Percentiles rank a stretch among this genome's conserved stretches.
Evolutionary conservation across 495 filamentous ascomycete genomes (phyloP).

Genomic region (Tetracladium setigerum): DNA sequence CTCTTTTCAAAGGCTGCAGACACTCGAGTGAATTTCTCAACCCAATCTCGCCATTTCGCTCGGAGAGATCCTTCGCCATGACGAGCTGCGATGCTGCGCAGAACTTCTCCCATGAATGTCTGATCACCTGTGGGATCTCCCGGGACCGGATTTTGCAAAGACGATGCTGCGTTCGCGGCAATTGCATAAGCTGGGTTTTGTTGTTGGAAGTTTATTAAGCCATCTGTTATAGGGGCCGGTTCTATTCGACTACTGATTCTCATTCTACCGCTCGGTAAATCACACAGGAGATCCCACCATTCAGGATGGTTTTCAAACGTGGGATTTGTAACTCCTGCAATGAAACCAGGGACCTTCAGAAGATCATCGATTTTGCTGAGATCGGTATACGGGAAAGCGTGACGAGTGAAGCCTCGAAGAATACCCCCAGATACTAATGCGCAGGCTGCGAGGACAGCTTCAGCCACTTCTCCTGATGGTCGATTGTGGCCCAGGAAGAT

Average conservation of each 20-base stretch:
- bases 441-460: constrained; percentile 90
- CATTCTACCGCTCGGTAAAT: constrained; percentile 84
- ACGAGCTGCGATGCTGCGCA: constrained; percentile 72
- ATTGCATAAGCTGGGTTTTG: constrained; percentile 53
- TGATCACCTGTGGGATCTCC: constrained; percentile 79
- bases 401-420: constrained; percentile 90
- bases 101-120: constrained; percentile 80
- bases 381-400: constrained; percentile 98
- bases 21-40: constrained; percentile 82
- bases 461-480: constrained; percentile 88
- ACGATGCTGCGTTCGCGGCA: constrained; percentile 28
- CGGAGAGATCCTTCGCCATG: constrained; percentile 87
- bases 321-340: constrained; percentile 96
- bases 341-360: constrained; percentile 91
- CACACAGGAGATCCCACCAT: constrained; percentile 98
- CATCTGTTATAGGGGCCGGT: constrained; percentile 67
- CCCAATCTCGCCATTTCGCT: constrained; percentile 84
- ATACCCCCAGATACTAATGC: constrained; percentile 91
- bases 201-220: constrained; percentile 77
- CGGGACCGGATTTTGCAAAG: constrained; percentile 27
- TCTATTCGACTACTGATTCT: constrained; percentile 86
- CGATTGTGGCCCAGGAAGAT: constrained; percentile 94
- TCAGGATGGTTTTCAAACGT: constrained; percentile 90
- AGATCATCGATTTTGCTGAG: constrained; percentile 96
- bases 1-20: constrained; percentile 91